Evolutionary conservation across 768 basidiomycete species (phyloP), one percentile per base, ranked within the genome.

Genomic region (Arthromyces matolae): DNA sequence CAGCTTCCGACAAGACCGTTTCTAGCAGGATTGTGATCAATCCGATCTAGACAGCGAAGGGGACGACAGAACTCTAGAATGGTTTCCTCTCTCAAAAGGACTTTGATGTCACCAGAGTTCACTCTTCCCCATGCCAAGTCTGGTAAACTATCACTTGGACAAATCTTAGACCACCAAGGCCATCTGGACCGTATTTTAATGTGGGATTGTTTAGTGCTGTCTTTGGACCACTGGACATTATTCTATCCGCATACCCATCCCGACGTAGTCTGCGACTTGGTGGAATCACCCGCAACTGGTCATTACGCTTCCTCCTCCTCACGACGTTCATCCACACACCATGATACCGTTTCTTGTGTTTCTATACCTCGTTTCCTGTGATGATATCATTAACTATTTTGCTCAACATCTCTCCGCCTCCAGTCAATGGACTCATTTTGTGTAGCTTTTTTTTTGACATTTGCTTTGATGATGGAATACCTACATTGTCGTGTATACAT

Each of bases 401-500:
- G 14, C 23, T 31, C 25, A 24, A 18, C 8, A 6, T 44, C 31
- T 22, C 44, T 49, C 23, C 36, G 41, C 31, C 33, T 33, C 33
- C 42, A 24, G 24, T 22, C 16, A 33, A 34, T 19, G 42, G 35
- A 47, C 36, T 47, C 53, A 36, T 44, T 42, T 41, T 54, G 41
- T 45, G 45, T 49, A 50, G 45, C 42, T 50, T 39, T 56, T 33
- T 42, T 24, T 20, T 24, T 33, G 32, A 4, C 16, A 13, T 12
- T 38, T 31, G 49, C 28, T 50, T 53, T 50, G 49, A 46, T 45
- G 49, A 47, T 45, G 45, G 48, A 54, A 50, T 44, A 39, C 32
- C 16, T 23, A 20, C 2, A 13, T 12, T 28, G 52, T 56, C 43
- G 42, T 58, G 45, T 59, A 57, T 47, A 56, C 50, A 57, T 20